phyloP scores from a whole-genome alignment of 2,329 filamentous ascomycete species.

The Onygena corvina region DNA sequence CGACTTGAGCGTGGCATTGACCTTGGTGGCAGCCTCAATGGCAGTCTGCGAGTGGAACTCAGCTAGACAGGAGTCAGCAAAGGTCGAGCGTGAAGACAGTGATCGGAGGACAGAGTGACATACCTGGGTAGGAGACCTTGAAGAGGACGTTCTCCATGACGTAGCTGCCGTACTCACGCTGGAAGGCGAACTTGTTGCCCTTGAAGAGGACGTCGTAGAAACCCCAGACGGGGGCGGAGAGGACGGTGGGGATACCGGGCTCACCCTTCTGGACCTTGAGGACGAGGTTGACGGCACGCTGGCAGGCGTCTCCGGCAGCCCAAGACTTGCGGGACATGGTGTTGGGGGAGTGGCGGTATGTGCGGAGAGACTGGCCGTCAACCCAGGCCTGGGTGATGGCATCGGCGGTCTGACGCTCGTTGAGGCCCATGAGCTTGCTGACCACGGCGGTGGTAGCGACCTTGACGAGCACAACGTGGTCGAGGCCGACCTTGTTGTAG shows the following conservation, averaged over 20 bases:
- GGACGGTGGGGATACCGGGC: constrained; percentile 77
- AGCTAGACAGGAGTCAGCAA: constrained; percentile 38
- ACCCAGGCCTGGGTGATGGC: constrained; percentile 96
- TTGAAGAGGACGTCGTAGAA: constrained; percentile 99
- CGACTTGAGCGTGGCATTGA: constrained; percentile 69
- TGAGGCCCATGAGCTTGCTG: constrained; percentile 85
- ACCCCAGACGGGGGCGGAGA: constrained; percentile 87
- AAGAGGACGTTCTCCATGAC: constrained; percentile 99
- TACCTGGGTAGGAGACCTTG: constrained; percentile 97
- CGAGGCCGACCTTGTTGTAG: constrained; percentile 95
- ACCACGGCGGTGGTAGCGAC: constrained; percentile 90
- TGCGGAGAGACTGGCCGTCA: constrained; percentile 88
- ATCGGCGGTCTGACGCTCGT: constrained; percentile 81
- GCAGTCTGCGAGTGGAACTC: constrained; percentile 99
- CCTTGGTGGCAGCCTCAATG: constrained; percentile 82
- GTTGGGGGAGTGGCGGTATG: constrained; percentile 94
- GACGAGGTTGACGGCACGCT: constrained; percentile 81
- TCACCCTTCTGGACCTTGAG: constrained; percentile 89
- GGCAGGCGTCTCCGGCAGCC: constrained; percentile 96
- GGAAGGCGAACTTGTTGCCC: constrained; percentile 91
- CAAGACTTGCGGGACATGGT: constrained; percentile 99
- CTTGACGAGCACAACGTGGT: constrained; percentile 97
- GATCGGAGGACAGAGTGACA: constrained; percentile 22
- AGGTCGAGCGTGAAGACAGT: not conserved
- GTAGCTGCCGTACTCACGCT: constrained; percentile 91